A percentile compares a stretch with the other conserved stretches of the same genome.
phyloP scores from a whole-genome alignment of 2,329 filamentous ascomycete species.

The Colletotrichum sp. region DNA sequence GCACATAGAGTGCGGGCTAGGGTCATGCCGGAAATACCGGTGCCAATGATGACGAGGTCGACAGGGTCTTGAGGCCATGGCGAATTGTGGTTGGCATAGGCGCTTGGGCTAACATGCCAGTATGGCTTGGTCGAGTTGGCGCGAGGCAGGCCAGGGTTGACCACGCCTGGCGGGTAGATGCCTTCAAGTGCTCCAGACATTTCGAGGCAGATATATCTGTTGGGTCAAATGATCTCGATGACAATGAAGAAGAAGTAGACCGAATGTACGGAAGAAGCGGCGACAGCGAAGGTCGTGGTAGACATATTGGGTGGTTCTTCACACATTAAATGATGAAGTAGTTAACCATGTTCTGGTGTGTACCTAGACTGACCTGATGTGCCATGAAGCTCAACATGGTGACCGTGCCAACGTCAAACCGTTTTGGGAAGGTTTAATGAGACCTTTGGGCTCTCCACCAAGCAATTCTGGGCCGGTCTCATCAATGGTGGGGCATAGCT shows the following conservation, averaged over 20 bases:
- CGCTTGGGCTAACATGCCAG: slow-evolving; percentile 21
- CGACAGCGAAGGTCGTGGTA: not conserved
- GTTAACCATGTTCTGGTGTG: not conserved
- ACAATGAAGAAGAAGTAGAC: not conserved
- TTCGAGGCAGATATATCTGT: not conserved
- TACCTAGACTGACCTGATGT: not conserved
- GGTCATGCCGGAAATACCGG: slow-evolving; percentile 23
- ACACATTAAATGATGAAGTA: not conserved
- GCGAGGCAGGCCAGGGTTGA: slow-evolving; percentile 24
- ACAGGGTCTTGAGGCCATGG: slow-evolving; percentile 13
- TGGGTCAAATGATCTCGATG: not conserved
- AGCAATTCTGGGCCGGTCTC: not conserved
- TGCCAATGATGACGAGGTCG: slow-evolving; percentile 27
- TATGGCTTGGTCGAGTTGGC: slow-evolving; percentile 23
- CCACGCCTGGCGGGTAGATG: slow-evolving; percentile 25
- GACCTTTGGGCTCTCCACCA: not conserved
- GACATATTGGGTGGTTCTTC: not conserved
- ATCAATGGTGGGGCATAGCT: not conserved
- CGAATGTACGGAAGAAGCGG: not conserved
- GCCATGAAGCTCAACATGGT: not conserved
- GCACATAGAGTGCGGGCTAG: slow-evolving; percentile 22
- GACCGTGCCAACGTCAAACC: not conserved
- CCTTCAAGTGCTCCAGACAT: slow-evolving; percentile 25
- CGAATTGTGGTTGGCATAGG: slow-evolving; percentile 9
- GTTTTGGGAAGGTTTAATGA: not conserved